A percentile compares a stretch with the other conserved stretches of the same genome.
Conservation (phyloP, 2,329 filamentous ascomycete species). For the Canariomyces notabilis region DNA sequence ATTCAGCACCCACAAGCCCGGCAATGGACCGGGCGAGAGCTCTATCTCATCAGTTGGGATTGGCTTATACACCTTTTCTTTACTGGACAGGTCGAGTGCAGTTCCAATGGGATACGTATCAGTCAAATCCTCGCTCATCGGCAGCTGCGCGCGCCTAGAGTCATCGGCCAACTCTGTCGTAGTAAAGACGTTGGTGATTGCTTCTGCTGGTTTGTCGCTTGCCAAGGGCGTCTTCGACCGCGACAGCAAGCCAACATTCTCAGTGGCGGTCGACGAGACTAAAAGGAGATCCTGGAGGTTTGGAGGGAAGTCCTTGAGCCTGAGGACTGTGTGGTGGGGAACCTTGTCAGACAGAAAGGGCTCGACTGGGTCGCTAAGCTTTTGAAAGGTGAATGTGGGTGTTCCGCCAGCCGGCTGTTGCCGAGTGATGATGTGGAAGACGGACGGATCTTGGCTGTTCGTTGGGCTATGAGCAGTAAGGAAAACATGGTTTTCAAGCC, state of each 20-base stretch:
- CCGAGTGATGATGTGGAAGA: constrained; percentile 76
- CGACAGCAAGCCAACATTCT: constrained; percentile 74
- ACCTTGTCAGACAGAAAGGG: constrained; percentile 62
- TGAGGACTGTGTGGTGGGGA: constrained; percentile 71
- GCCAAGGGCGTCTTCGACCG: constrained; percentile 65
- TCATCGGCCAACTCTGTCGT: constrained; percentile 69
- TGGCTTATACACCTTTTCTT: constrained; percentile 71
- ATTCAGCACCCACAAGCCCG: constrained; percentile 79
- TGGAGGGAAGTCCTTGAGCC: constrained; percentile 75
- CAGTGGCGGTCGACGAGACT: constrained; percentile 72
- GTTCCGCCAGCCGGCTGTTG: constrained; percentile 44
- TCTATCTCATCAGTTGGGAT: constrained; percentile 73
- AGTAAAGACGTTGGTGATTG: constrained; percentile 64
- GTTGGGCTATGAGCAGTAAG: constrained; percentile 71
- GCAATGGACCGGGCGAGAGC: constrained; percentile 73
- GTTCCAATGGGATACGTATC: constrained; percentile 78
- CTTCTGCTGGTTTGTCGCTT: constrained; percentile 52
- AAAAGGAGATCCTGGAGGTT: constrained; percentile 77
- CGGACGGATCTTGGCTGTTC: constrained; percentile 56
- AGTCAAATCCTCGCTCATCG: constrained; percentile 59
- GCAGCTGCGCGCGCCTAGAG: constrained; percentile 67
- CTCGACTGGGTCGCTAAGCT: constrained; percentile 67
- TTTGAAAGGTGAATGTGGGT: constrained; percentile 64
- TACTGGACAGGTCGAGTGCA: constrained; percentile 77
- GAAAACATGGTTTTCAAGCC: constrained; percentile 86